Conservation (phyloP, 495 filamentous ascomycete species). For the Podospora bellae-mahoneyi region DNA sequence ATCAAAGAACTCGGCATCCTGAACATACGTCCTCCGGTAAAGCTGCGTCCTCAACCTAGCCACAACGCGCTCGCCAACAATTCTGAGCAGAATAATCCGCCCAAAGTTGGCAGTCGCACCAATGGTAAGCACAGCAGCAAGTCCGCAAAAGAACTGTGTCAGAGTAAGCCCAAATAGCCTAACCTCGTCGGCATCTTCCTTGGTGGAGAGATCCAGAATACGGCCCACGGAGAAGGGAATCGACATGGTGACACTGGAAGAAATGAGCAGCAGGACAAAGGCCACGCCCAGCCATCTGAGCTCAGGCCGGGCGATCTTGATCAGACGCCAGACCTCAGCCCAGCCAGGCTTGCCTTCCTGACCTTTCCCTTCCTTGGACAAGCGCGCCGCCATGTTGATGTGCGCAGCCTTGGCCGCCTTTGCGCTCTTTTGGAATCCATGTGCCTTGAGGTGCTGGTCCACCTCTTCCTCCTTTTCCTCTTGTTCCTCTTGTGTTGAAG, state of each 20-base stretch:
- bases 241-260: slow-evolving; percentile 86
- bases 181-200: slow-evolving; percentile 33
- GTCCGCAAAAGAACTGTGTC: slow-evolving; percentile 39
- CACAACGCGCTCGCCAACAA: slow-evolving; percentile 92
- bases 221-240: slow-evolving; percentile 95
- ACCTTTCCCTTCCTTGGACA: slow-evolving; percentile 76
- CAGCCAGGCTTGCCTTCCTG: slow-evolving; percentile 61
- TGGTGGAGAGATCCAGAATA: slow-evolving; percentile 70
- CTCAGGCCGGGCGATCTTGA: slow-evolving; percentile 87
- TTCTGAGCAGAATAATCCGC: slow-evolving; percentile 87
- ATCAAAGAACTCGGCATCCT: slow-evolving; percentile 98
- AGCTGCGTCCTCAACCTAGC: slow-evolving; percentile 82
- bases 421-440: slow-evolving; percentile 49
- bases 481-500: slow-evolving; percentile 11
- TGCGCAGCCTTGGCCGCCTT: slow-evolving; percentile 84
- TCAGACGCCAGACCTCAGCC: slow-evolving; percentile 76
- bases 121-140: slow-evolving; percentile 38
- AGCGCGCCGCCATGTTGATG: slow-evolving; percentile 79
- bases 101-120: slow-evolving; percentile 76
- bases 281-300: slow-evolving; percentile 71
- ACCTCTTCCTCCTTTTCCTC: slow-evolving; percentile 16
- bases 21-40: slow-evolving; percentile 83
- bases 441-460: slow-evolving; percentile 29
- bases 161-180: slow-evolving; percentile 36
- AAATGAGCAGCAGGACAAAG: slow-evolving; percentile 78